Conservation (phyloP, 2,329 filamentous ascomycete species). For the Myriosclerotinia scirpicola region DNA sequence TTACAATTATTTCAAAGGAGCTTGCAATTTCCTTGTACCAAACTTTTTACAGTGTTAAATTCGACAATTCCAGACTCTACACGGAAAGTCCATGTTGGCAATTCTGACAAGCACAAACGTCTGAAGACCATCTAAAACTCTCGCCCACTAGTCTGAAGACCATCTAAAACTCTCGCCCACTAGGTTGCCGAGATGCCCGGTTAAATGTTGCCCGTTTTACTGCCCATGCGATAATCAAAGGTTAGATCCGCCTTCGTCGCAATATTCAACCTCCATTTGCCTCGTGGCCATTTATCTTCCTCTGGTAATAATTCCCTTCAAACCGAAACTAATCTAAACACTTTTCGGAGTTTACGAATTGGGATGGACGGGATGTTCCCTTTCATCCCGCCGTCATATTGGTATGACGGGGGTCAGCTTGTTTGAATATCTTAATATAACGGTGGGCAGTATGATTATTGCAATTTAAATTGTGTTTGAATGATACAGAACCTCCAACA, state of each 20-base stretch:
- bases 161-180: not conserved
- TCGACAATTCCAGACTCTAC: too few species aligned
- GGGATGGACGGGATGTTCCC: constrained; percentile 1
- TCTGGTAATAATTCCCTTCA: too few species aligned
- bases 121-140: too few species aligned
- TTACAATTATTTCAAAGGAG: not conserved
- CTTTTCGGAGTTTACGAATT: too few species aligned
- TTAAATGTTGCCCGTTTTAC: not conserved
- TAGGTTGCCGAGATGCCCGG: not conserved
- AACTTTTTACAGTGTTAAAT: too few species aligned
- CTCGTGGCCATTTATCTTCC: not conserved
- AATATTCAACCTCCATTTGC: not conserved
- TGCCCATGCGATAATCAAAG: not conserved
- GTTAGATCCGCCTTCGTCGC: constrained; percentile 3
- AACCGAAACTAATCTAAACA: too few species aligned
- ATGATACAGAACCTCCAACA: not conserved
- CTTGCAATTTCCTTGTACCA: not conserved
- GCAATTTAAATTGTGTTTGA: too few species aligned
- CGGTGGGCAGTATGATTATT: too few species aligned
- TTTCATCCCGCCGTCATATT: not conserved
- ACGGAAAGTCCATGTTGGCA: not conserved
- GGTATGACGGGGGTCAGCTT: not conserved
- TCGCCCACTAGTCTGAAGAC: too few species aligned
- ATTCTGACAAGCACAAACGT: not conserved
- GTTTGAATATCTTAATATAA: not conserved